Conservation (phyloP, 2,329 filamentous ascomycete genomes). For the Fusarium kyushuense region DNA sequence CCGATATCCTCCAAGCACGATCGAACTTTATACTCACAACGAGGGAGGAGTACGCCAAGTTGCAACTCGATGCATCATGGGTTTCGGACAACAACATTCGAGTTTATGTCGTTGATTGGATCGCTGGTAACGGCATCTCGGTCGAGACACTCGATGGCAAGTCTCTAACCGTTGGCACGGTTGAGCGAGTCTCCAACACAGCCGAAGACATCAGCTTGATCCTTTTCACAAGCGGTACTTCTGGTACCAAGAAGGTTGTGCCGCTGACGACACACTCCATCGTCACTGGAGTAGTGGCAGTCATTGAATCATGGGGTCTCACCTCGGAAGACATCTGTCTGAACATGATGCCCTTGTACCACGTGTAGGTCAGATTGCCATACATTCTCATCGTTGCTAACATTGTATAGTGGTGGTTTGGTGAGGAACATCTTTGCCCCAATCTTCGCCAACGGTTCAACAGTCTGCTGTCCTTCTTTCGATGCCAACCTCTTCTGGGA, state of each 20-base stretch:
- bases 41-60: not conserved
- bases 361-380: not conserved
- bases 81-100: not conserved
- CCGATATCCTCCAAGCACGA: constrained; percentile 13
- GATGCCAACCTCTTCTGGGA: constrained; percentile 22
- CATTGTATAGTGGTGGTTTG: not conserved
- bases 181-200: not conserved
- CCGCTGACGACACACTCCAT: constrained; percentile 3
- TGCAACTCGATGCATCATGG: not conserved
- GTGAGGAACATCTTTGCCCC: constrained; percentile 16
- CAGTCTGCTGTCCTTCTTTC: constrained; percentile 12
- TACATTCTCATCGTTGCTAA: rapidly evolving
- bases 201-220: constrained; percentile 20
- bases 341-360: constrained; percentile 25
- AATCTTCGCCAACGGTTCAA: not conserved
- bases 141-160: constrained; percentile 1
- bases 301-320: constrained; percentile 23
- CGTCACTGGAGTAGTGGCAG: constrained; percentile 9
- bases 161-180: not conserved
- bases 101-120: constrained; percentile 6
- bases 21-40: constrained; percentile 11
- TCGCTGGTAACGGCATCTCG: not conserved
- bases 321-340: not conserved
- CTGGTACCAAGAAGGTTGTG: constrained; percentile 10
- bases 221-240: constrained; percentile 11